Conservation (phyloP, 1,284 basidiomycete species). For the Pseudozyma sp. region DNA sequence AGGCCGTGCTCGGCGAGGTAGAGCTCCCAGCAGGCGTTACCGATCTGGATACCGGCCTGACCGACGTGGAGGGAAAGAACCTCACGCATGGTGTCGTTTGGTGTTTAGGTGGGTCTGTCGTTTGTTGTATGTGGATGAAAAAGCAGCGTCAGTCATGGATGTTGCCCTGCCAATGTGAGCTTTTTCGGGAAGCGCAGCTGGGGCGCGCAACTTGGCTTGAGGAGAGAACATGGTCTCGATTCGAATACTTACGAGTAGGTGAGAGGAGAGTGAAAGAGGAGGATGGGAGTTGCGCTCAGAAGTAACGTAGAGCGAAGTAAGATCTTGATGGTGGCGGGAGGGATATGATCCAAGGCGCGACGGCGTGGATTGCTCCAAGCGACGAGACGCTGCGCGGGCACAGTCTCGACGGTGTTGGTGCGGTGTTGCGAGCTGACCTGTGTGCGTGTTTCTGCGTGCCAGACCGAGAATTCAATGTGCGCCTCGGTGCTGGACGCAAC, state of each 20-base stretch:
- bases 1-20: constrained; percentile 99
- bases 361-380: not conserved
- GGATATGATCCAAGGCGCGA: constrained; percentile 14
- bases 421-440: not conserved
- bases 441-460: constrained; percentile 4
- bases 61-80: constrained; percentile 95
- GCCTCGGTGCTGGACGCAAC: not conserved
- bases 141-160: not conserved
- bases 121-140: not conserved
- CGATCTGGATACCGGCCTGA: constrained; percentile 88
- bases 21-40: constrained; percentile 78
- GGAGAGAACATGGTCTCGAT: not conserved
- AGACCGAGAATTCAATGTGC: not conserved
- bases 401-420: not conserved
- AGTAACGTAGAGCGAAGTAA: constrained; percentile 64
- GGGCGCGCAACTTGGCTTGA: not conserved
- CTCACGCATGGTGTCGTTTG: constrained; percentile 68
- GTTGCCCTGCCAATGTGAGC: too few species aligned
- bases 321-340: constrained; percentile 42
- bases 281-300: constrained; percentile 48
- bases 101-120: constrained; percentile 11
- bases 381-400: not conserved
- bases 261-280: constrained; percentile 1
- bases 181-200: too few species aligned
- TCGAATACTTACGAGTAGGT: constrained; percentile 31